Evolutionary conservation across 2,329 filamentous ascomycete genomes (phyloP).

Genomic region (Phaeosphaeria sp.): DNA sequence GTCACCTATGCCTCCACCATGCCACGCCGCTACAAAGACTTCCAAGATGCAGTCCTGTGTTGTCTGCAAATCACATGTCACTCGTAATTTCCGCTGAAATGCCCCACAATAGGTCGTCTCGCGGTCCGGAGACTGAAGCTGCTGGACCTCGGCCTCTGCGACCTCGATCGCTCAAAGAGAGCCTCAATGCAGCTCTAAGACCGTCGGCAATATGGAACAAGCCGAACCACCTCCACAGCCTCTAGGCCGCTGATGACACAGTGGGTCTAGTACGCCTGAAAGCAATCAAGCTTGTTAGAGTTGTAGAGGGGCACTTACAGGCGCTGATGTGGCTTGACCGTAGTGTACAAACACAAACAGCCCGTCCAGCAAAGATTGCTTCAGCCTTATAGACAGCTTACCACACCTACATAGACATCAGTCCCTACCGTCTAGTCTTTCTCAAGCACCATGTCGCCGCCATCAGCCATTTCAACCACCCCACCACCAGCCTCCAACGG

Average conservation of each 20-base stretch:
- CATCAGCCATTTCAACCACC: conserved; percentile 31
- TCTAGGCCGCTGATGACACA: conserved; percentile 5
- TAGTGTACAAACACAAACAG: neutral
- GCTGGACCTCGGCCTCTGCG: conserved; percentile 3
- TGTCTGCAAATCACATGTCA: neutral
- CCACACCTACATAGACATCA: conserved; percentile 5
- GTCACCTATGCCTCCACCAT: neutral
- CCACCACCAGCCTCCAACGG: conserved; percentile 24
- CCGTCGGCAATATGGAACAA: conserved; percentile 23
- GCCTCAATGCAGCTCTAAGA: conserved; percentile 5
- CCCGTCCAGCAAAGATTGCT: neutral
- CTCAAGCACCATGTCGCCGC: conserved; percentile 36
- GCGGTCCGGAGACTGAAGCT: neutral
- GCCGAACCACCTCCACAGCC: conserved; percentile 12
- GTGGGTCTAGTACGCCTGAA: conserved; percentile 13
- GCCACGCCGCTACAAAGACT: neutral
- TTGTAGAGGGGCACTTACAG: neutral
- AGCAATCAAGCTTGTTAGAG: conserved; percentile 1
- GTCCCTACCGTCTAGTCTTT: neutral
- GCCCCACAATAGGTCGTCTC: neutral
- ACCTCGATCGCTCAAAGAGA: conserved; percentile 2
- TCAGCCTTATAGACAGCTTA: neutral
- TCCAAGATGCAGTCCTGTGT: neutral
- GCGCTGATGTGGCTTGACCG: neutral
- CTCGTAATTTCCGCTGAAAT: neutral